Percentiles rank a stretch among this genome's conserved stretches.
These are phyloP conservation scores for Colletotrichum sp. DNA, from an alignment of 2,329 filamentous ascomycete species.

Conservation along the genomic window DNA sequence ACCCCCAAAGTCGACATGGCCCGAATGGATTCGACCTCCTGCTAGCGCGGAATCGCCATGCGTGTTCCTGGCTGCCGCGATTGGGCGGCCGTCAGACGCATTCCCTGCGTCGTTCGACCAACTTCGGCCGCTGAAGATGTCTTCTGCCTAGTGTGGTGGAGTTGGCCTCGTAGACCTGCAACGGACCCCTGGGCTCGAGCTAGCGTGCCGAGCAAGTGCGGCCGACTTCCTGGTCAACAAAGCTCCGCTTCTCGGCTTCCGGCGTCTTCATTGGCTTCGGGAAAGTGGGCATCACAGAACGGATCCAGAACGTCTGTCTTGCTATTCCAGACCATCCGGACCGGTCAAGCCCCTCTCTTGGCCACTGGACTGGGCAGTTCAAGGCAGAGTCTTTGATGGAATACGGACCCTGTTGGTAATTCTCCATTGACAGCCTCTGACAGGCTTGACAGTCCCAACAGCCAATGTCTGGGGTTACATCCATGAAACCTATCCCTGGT, in stretches of 20 bases:
- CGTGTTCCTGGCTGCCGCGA: not conserved
- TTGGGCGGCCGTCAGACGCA: not conserved
- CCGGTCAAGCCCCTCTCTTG: not conserved
- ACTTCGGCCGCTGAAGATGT: constrained; percentile 6
- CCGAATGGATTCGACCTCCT: not conserved
- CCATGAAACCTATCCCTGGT: constrained; percentile 1
- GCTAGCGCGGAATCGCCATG: not conserved
- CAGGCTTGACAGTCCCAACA: not conserved
- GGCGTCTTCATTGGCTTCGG: not conserved
- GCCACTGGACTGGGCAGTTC: not conserved
- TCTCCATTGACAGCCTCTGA: not conserved
- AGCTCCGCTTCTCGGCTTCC: not conserved
- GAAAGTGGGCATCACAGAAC: not conserved
- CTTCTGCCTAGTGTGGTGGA: constrained; percentile 18
- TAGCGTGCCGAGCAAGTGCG: not conserved
- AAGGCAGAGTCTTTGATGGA: not conserved
- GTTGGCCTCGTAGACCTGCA: not conserved
- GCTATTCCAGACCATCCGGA: not conserved
- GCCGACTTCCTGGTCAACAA: not conserved
- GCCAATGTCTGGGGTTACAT: constrained; percentile 10
- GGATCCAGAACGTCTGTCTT: not conserved
- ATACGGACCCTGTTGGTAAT: not conserved
- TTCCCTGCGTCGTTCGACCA: not conserved
- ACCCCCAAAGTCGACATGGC: not conserved
- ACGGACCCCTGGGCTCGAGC: not conserved